Percentiles rank a stretch among this genome's conserved stretches.
Conservation (phyloP, 208 protist species). For the Crithidia sp. region DNA sequence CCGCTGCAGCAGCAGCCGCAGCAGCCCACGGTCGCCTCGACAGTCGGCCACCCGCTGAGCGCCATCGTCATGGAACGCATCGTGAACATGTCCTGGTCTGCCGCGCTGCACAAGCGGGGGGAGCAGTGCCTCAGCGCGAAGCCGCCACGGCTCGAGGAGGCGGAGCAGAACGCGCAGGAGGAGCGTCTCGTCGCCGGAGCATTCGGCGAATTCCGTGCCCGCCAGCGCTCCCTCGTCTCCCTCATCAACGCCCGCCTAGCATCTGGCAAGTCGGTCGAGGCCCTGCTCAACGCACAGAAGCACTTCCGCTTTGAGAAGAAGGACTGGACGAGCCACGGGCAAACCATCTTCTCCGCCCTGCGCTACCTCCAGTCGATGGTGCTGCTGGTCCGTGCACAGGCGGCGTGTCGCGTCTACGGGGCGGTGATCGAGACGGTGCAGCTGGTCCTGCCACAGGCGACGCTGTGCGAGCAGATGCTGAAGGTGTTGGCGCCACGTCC, state of each 20-base stretch:
- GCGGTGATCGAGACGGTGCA: conserved; percentile 79
- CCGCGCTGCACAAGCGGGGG: conserved; percentile 77
- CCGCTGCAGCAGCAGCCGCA: neutral
- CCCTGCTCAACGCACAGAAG: conserved; percentile 50
- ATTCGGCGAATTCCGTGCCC: conserved; percentile 55
- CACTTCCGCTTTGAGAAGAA: conserved; percentile 82
- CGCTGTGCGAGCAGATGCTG: conserved; percentile 81
- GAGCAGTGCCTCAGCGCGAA: conserved; percentile 67
- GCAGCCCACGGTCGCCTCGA: neutral
- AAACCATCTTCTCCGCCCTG: conserved; percentile 65
- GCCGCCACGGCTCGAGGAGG: conserved; percentile 58
- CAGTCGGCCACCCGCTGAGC: conserved; percentile 20
- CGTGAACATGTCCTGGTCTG: conserved; percentile 67
- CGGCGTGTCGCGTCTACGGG: conserved; percentile 58
- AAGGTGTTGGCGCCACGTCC: conserved; percentile 49
- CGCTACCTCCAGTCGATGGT: conserved; percentile 84
- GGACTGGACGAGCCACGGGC: conserved; percentile 56
- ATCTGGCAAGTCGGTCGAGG: conserved; percentile 63
- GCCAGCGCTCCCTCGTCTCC: conserved; percentile 73
- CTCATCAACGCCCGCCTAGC: conserved; percentile 63
- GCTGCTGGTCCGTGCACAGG: conserved; percentile 73
- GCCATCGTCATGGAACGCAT: conserved; percentile 51
- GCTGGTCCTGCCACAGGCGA: conserved; percentile 75
- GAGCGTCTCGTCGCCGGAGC: conserved; percentile 57
- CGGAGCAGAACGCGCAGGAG: conserved; percentile 42